Evolutionary conservation across 2,329 filamentous ascomycete genomes (phyloP).

Genomic region (Juglanconis sp.): DNA sequence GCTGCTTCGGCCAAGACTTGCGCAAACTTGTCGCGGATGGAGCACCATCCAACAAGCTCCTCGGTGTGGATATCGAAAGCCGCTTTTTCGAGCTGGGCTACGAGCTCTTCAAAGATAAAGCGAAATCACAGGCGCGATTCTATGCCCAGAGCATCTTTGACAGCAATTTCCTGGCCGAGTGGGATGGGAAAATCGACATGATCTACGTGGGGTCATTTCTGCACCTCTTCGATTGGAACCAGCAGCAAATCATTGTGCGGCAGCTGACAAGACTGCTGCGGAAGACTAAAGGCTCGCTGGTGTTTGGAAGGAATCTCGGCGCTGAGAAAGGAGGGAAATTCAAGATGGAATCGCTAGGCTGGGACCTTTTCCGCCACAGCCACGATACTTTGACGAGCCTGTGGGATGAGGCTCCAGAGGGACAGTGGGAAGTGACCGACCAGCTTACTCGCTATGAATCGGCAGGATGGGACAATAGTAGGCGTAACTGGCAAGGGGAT

Average conservation of each 20-base stretch:
- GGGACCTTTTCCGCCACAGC: slow-evolving; percentile 5
- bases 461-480: slow-evolving; percentile 2
- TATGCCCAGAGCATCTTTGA: background rate
- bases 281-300: background rate
- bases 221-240: slow-evolving; percentile 8
- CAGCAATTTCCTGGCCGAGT: background rate
- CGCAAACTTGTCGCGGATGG: slow-evolving; percentile 2
- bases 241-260: background rate
- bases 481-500: background rate
- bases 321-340: slow-evolving; percentile 1
- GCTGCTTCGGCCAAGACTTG: slow-evolving; percentile 2
- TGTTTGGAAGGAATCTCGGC: slow-evolving; percentile 5
- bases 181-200: slow-evolving; percentile 6
- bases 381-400: background rate
- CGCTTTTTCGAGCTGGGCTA: background rate
- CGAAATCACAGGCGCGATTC: background rate
- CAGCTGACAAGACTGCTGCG: slow-evolving; percentile 5
- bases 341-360: background rate
- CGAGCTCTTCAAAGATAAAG: background rate
- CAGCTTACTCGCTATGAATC: background rate
- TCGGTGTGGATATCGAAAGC: background rate
- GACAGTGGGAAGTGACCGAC: background rate
- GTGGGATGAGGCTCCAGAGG: background rate
- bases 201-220: slow-evolving; percentile 9
- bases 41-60: background rate